A percentile compares a stretch with the other conserved stretches of the same genome.
Evolutionary conservation across 2,329 filamentous ascomycete genomes (phyloP).

Genomic region (Xylaria sp.): DNA sequence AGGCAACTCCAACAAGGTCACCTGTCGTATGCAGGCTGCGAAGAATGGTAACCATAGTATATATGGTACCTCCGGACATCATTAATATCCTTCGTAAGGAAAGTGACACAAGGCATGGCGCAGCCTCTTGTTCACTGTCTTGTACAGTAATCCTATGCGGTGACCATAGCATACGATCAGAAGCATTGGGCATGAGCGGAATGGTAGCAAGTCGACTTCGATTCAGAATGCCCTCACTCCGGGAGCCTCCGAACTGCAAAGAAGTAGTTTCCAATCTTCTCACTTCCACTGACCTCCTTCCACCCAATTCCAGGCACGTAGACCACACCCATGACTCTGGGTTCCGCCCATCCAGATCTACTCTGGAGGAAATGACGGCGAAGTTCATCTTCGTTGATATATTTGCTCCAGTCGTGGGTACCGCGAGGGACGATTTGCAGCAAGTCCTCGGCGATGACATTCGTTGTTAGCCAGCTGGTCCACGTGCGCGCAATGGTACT

Average conservation of each 20-base stretch:
- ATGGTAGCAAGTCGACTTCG: neutral
- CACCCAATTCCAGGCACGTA: slow-evolving; percentile 90
- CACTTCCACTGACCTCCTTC: slow-evolving; percentile 74
- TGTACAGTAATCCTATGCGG: too few relatives aligned
- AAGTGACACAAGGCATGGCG: neutral
- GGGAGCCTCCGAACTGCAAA: slow-evolving; percentile 58
- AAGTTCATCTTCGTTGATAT: slow-evolving; percentile 82
- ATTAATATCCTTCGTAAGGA: neutral
- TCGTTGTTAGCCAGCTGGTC: slow-evolving; percentile 87
- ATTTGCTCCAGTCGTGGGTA: slow-evolving; percentile 95
- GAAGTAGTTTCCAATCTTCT: slow-evolving; percentile 92
- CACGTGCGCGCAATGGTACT: slow-evolving; percentile 89
- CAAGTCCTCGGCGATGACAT: slow-evolving; percentile 83
- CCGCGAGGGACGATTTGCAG: slow-evolving; percentile 82
- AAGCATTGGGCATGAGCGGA: neutral
- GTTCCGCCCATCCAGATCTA: slow-evolving; percentile 51
- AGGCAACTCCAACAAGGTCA: neutral
- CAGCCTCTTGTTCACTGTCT: neutral
- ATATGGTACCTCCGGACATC: neutral
- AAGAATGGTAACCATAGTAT: neutral
- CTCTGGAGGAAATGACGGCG: slow-evolving; percentile 48
- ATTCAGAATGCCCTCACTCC: neutral
- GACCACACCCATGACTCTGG: slow-evolving; percentile 69
- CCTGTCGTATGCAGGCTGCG: neutral
- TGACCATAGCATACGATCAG: neutral